Conservation (phyloP, 2,329 filamentous ascomycete genomes). For the Pezicula carpinea region DNA sequence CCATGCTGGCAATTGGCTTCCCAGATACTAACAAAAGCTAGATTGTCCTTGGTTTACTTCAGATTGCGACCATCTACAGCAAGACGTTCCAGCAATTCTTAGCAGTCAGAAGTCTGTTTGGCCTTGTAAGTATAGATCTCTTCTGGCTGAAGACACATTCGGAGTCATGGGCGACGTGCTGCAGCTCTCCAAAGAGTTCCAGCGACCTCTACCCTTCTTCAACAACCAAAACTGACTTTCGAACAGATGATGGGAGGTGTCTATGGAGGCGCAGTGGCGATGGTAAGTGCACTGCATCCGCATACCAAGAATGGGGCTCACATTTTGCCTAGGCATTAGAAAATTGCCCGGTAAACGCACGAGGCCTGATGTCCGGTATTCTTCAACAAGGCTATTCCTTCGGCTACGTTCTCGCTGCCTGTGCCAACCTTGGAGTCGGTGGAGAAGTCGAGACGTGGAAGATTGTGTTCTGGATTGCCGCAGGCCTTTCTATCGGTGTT, state of each 20-base stretch:
- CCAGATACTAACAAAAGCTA: slow-evolving; percentile 78
- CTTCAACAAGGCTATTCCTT: slow-evolving; percentile 22
- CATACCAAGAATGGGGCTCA: neutral
- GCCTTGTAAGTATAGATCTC: slow-evolving; percentile 40
- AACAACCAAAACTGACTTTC: no score
- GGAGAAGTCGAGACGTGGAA: slow-evolving; percentile 63
- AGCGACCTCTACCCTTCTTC: no score
- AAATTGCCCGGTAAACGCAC: slow-evolving; percentile 31
- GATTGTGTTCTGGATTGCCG: slow-evolving; percentile 36
- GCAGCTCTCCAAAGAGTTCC: no score
- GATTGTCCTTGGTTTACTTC: slow-evolving; percentile 70
- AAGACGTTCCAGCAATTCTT: slow-evolving; percentile 47
- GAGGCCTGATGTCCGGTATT: slow-evolving; percentile 23
- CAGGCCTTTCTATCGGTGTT: slow-evolving; percentile 63
- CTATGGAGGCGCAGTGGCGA: slow-evolving; percentile 72
- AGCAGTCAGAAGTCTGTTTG: slow-evolving; percentile 69
- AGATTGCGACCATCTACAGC: slow-evolving; percentile 41
- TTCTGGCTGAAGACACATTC: slow-evolving; percentile 36
- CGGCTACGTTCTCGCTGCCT: slow-evolving; percentile 22
- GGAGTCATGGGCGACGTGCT: no score
- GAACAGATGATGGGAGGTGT: slow-evolving; percentile 62
- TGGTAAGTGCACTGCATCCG: neutral
- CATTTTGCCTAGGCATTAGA: slow-evolving; percentile 54
- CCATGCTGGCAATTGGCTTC: slow-evolving; percentile 58
- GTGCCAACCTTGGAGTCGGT: slow-evolving; percentile 69